Base-by-base conservation (phyloP, 2,329 filamentous ascomycete species). In the Bipolaris oryzae region DNA sequence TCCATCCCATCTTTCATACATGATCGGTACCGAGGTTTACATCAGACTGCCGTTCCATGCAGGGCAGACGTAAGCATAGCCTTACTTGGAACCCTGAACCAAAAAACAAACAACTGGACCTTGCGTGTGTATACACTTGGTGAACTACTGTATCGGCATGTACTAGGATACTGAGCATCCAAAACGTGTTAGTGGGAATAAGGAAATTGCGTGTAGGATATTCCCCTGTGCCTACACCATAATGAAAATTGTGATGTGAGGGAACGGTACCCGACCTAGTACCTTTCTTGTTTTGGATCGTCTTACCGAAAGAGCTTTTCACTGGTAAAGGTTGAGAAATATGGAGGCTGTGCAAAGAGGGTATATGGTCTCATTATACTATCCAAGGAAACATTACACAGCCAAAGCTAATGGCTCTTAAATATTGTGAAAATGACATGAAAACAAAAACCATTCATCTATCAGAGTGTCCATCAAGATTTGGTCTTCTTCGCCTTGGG, bases 401-500 rank as follows among this genome's bases (percentile, higher is more conserved):
- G 21, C 10, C 16, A 5, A n/a, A 11, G 4, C 37, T 18, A 6
- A 13, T 23, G 11, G 20, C 13, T 28, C 20, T 4, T 23, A 7
- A 41, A 41, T 23, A 20, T 15, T 15, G 23, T 11, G 18, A 21
- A 15, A 41, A 15, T 7, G 6, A 23, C 11, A 21, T 21, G 20
- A n/a, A 15, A 10, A 20, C n/a, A 31, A 44, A 20, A 5, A 20
- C 25, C n/a, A 31, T 5, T 18, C 6, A 1, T 31, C 42, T n/a
- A 9, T 10, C 21, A 16, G 13, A 15, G 9, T 7, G 13, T 2
- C 10, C 18, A 28, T 52, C 49, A 62, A 41, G 55, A 51, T 55
- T 62, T 66, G 9, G 35, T 54, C 54, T 67, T 69, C 55, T 62
- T 66, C 60, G 62, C 61, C 55, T 60, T 64, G 23, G 21, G 41